Percentiles rank a stretch among this genome's conserved stretches.
phyloP scores from a whole-genome alignment of 305 asterid species.

The Fraxinus nigra region DNA sequence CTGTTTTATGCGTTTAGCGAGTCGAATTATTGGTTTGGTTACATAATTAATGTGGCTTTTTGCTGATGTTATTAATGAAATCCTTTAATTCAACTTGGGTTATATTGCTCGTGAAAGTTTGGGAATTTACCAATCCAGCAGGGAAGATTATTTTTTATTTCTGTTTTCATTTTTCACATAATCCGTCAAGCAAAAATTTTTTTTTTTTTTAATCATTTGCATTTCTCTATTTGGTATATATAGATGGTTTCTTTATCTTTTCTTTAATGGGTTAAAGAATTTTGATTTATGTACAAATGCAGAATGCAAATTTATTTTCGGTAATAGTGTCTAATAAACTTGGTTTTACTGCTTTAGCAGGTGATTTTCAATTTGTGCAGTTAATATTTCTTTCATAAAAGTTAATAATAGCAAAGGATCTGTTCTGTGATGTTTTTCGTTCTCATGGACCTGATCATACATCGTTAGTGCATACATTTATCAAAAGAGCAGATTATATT shows the following conservation, averaged over 20 bases:
- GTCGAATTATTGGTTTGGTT: neutral
- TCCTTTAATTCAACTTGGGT: neutral
- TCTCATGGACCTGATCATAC: neutral
- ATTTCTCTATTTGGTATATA: neutral
- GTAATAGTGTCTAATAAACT: neutral
- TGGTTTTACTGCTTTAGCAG: neutral
- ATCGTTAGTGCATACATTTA: neutral
- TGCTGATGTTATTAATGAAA: neutral
- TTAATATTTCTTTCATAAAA: neutral
- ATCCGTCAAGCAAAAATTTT: neutral
- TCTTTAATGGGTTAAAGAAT: neutral
- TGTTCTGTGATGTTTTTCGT: neutral
- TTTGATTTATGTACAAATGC: neutral
- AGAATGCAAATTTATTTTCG: neutral
- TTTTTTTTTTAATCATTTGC: neutral
- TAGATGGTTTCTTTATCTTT: neutral
- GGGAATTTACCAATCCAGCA: neutral
- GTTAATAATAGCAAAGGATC: neutral
- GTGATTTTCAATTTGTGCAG: neutral
- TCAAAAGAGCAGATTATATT: neutral
- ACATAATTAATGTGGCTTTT: neutral
- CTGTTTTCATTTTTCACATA: neutral
- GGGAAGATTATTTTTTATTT: neutral
- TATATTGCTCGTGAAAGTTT: neutral
- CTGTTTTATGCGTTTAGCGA: neutral